Evolutionary conservation across 371 early-diverging fungal genomes (phyloP), one percentile per base, ranked within the genome.

Genomic region (Rhizopus sp.): DNA sequence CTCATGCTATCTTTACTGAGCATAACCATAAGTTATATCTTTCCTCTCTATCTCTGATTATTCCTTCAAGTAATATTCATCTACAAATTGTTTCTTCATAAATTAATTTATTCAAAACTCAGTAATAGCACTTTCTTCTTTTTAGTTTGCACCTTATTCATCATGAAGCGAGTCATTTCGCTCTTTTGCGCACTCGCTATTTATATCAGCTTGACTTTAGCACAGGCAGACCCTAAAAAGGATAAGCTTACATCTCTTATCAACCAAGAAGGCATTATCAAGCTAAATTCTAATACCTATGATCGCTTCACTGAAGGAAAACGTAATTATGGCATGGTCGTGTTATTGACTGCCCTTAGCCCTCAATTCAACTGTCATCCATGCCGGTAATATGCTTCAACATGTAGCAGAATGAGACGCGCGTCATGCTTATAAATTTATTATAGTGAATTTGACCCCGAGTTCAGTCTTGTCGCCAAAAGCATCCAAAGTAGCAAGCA

Each of bases 301-400:
- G 79, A 76, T 12, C 74, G 87, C 51, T 77, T 81, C 53, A 83
- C 89, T 41, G 84, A 87, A 59, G 81, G 77, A 51, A 93, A 91
- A 31, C 75, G 94, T 37, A 87, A 90, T 68, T 94, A 90, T 67
- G 87, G 90, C 23, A 54, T 90, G 48, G 83, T 88, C 23, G 83
- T 90, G 4, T 69, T 91, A 17, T 72, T 94, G 50, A 94, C 94
- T 23, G 91, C 93, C 5, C 56, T 86, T 39, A 75, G 77, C n/a
- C 75, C 83, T 15, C 77, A 85, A 47, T 81, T 88, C 61, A 72
- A 81, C 42, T 94, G 94, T 66, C 59, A 62, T 17, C 90, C 90
- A 30, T 94, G 94, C 83, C 75, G 73, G 94, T 91, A 83, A 62
- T 44, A 30, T 54, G 15, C 41, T 34, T 12, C 37, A 30, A 8